Evolutionary conservation across 108 stramenopile genomes (phyloP).

Genomic region (Hondaea fermentalgiana): DNA sequence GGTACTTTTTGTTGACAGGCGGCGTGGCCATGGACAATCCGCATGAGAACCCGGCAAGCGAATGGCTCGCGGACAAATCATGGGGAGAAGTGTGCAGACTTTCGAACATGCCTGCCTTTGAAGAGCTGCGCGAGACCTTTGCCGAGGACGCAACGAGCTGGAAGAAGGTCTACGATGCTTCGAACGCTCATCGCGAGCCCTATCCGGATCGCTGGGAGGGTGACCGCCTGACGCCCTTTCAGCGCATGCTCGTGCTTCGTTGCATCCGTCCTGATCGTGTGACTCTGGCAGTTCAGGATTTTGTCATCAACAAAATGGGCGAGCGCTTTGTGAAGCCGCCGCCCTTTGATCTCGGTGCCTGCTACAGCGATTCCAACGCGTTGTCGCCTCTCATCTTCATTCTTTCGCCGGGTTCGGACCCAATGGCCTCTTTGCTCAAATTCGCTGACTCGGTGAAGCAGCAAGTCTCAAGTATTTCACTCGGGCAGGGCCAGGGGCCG

Average conservation of each 20-base stretch:
- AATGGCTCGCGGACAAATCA: slow-evolving; percentile 42
- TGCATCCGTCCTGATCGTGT: slow-evolving; percentile 50
- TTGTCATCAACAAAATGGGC: slow-evolving; percentile 44
- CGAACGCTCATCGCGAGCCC: slow-evolving; percentile 33
- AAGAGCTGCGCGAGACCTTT: slow-evolving; percentile 41
- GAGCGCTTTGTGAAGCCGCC: slow-evolving; percentile 53
- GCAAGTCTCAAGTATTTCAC: slow-evolving; percentile 38
- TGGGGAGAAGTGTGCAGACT: slow-evolving; percentile 58
- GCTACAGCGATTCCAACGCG: slow-evolving; percentile 48
- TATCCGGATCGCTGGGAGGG: slow-evolving; percentile 36
- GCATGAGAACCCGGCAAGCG: slow-evolving; percentile 41
- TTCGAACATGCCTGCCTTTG: slow-evolving; percentile 29
- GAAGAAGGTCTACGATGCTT: slow-evolving; percentile 43
- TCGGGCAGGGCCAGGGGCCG: slow-evolving; percentile 55
- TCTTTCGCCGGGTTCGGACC: slow-evolving; percentile 52
- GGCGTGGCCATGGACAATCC: slow-evolving; percentile 50
- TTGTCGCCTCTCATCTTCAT: slow-evolving; percentile 50
- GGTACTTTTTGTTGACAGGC: slow-evolving; percentile 53
- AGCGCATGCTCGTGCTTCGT: slow-evolving; percentile 37
- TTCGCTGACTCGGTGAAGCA: slow-evolving; percentile 43
- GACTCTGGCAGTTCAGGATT: slow-evolving; percentile 37
- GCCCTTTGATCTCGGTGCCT: slow-evolving; percentile 46
- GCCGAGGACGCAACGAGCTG: slow-evolving; percentile 24
- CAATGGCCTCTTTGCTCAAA: slow-evolving; percentile 49
- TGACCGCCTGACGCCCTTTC: slow-evolving; percentile 26